These are phyloP conservation scores for Euphrasia arctica DNA, from an alignment of 305 asterid species.

Conservation along the genomic window DNA sequence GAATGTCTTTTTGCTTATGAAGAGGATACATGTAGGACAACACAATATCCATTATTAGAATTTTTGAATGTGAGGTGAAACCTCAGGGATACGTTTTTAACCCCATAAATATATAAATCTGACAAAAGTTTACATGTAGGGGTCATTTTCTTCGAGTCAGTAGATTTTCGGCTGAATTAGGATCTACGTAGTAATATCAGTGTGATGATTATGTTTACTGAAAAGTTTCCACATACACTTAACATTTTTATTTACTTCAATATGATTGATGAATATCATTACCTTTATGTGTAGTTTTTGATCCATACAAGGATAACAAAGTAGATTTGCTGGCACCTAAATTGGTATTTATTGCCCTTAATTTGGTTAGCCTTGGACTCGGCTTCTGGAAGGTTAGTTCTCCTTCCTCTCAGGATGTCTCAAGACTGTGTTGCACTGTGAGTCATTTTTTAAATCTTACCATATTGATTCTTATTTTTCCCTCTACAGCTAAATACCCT, in stretches of 20 bases:
- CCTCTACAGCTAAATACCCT: conserved; percentile 76
- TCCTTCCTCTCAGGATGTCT: conserved; percentile 5
- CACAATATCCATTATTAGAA: neutral
- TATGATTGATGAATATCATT: conserved; percentile 14
- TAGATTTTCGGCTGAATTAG: neutral
- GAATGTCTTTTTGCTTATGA: neutral
- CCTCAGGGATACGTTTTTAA: conserved; percentile 12
- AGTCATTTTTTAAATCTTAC: conserved; percentile 18
- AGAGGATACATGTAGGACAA: too few species aligned
- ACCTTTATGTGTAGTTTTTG: conserved; percentile 59
- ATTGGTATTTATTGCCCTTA: conserved; percentile 71
- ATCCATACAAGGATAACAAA: conserved; percentile 87
- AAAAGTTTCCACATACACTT: neutral
- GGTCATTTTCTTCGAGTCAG: neutral
- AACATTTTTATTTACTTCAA: neutral
- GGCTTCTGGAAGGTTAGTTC: conserved; percentile 92
- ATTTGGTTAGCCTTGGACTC: conserved; percentile 75
- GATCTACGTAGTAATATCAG: neutral
- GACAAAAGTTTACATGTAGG: neutral
- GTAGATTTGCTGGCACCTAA: conserved; percentile 81
- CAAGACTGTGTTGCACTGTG: neutral
- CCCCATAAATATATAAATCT: conserved; percentile 5
- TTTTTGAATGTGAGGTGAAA: neutral
- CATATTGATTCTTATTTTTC: neutral
- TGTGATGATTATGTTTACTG: conserved; percentile 13